phyloP scores from a whole-genome alignment of 164 flowering plant genomes.

The Vitis amurensis region DNA sequence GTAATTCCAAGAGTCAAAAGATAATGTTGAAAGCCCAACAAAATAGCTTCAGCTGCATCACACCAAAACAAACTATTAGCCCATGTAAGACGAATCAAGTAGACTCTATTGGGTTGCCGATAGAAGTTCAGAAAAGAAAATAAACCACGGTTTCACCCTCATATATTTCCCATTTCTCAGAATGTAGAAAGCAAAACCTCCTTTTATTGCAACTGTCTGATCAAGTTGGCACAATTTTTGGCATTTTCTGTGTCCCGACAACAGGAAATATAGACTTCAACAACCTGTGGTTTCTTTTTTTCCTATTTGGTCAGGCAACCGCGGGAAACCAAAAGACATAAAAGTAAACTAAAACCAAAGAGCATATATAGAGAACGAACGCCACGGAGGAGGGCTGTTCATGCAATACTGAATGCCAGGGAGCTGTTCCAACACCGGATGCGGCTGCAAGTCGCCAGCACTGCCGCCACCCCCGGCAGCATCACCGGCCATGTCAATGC shows the following conservation, averaged over 20 bases:
- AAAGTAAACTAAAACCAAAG: background rate
- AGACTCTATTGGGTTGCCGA: background rate
- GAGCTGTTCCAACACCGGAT: constrained; percentile 52
- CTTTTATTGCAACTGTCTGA: background rate
- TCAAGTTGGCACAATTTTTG: too few species aligned
- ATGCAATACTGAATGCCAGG: constrained; percentile 48
- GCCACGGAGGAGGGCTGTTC: constrained; percentile 62
- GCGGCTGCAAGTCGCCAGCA: constrained; percentile 36
- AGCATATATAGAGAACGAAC: constrained; percentile 22
- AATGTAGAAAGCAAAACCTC: background rate
- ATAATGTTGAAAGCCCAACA: constrained; percentile 77
- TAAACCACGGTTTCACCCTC: background rate
- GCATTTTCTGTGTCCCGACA: background rate
- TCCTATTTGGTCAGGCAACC: too few species aligned
- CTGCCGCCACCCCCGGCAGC: constrained; percentile 4
- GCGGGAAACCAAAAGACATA: background rate
- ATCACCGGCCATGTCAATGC: constrained; percentile 1
- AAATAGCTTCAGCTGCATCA: constrained; percentile 56
- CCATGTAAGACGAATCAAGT: too few species aligned
- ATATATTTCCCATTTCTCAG: background rate
- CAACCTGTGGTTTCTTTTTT: background rate
- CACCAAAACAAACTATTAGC: background rate
- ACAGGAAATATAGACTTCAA: background rate
- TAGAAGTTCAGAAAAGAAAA: background rate
- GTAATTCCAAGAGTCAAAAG: constrained; percentile 60